Base-by-base conservation (phyloP, 192 early-diverging fungal species). In the Entomortierella parvispora region DNA sequence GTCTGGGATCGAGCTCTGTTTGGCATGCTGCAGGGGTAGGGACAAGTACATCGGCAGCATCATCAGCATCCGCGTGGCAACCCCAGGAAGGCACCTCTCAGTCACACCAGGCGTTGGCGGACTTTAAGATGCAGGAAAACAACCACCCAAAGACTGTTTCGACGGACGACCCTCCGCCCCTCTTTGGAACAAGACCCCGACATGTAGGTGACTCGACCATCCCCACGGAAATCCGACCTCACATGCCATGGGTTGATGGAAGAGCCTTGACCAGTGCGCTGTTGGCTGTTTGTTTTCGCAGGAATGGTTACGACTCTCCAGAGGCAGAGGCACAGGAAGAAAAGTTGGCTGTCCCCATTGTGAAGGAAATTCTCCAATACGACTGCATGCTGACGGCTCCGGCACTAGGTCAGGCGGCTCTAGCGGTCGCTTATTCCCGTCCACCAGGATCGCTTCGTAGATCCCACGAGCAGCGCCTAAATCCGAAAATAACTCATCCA, bases 311-410 rank as follows among this genome's bases (percentile, higher is more conserved):
- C 29, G 74, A 59, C 12, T 64, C 74, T 8, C 60, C 60, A 15
- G 60, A 64, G 29, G 60, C 61, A 0, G 65, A 68, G n/a, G 42
- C 55, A 2, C n/a, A 52, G 2, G 74, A 77, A 42, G 74, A 77
- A 49, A 42, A 26, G 2, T 43, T 23, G 5, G 60, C 74, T 4
- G 65, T 77, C 1, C 65, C 74, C 5, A 77, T 77, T 25, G 60
- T 77, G 6, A 58, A 7, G 14, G 74, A 77, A 15, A 46, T 77
- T 3, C 45, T 77, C 2, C 68, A 77, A 47, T 77, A 77, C 40
- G 74, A 77, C 33, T 64, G 74, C n/a, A 77, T 77, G 74, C 53
- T 77, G 54, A 77, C 74, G 15, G 74, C 74, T 17, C 74, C 68
- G 37, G 53, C 74, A 0, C 42, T 77, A 2, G 74, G 65, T n/a